phyloP scores from a whole-genome alignment of 139 green algal species.

The Chlorella vulgaris region DNA sequence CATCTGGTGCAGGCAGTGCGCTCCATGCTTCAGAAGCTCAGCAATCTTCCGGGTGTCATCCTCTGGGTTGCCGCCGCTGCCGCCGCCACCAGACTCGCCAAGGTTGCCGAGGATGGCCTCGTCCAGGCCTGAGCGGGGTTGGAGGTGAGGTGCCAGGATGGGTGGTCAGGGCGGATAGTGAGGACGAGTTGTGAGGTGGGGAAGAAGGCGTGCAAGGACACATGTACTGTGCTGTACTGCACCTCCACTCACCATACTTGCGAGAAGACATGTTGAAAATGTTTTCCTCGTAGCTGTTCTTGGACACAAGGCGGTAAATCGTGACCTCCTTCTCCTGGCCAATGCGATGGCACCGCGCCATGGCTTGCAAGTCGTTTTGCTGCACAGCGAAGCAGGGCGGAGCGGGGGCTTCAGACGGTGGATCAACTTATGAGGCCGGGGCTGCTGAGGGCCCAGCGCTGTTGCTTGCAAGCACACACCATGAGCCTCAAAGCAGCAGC shows the following conservation, averaged over 20 bases:
- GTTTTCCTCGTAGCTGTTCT: constrained; percentile 90
- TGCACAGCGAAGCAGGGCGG: too few species aligned
- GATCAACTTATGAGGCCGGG: too few species aligned
- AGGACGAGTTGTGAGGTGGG: not conserved
- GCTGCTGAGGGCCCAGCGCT: too few species aligned
- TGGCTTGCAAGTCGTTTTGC: constrained; percentile 94
- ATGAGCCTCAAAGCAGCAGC: too few species aligned
- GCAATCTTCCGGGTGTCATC: constrained; percentile 72
- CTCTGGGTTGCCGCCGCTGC: constrained; percentile 61
- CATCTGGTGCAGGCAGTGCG: constrained; percentile 66
- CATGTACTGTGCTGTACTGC: too few species aligned
- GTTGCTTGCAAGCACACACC: too few species aligned
- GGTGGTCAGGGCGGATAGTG: too few species aligned
- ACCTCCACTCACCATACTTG: constrained; percentile 64
- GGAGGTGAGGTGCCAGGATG: not conserved
- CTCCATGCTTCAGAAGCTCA: constrained; percentile 84
- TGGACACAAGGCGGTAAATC: constrained; percentile 90
- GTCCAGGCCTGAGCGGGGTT: constrained; percentile 74
- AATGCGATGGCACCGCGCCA: constrained; percentile 97
- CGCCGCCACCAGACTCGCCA: constrained; percentile 8
- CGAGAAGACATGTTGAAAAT: constrained; percentile 71
- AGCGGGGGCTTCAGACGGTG: too few species aligned
- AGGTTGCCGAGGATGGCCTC: constrained; percentile 88
- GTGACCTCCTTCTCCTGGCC: constrained; percentile 85
- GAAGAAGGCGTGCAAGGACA: not conserved